Conservation (phyloP, 352 stramenopile genomes). For the Globisporangium ultimum region DNA sequence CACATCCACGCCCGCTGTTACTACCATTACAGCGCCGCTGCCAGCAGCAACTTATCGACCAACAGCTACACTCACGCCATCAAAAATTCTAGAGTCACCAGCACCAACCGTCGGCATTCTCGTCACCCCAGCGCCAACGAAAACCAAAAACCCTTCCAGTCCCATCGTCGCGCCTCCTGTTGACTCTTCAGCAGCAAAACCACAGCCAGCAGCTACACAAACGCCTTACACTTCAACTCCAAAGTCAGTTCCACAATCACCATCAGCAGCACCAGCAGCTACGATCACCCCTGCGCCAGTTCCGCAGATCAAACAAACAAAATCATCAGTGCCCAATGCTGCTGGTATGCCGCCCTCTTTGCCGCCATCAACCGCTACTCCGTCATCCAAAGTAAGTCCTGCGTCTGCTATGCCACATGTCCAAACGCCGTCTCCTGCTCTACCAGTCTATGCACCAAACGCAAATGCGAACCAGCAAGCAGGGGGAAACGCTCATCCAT, state of each 20-base stretch:
- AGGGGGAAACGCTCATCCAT: too few relatives aligned
- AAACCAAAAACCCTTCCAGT: neutral
- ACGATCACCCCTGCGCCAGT: neutral
- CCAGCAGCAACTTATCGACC: too few relatives aligned
- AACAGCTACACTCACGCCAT: too few relatives aligned
- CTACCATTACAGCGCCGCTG: too few relatives aligned
- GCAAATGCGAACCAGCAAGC: too few relatives aligned
- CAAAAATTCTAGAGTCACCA: neutral
- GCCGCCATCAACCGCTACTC: too few relatives aligned
- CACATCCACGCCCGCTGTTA: too few relatives aligned
- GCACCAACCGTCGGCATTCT: neutral
- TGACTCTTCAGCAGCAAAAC: neutral
- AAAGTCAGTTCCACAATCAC: neutral
- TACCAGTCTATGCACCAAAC: neutral
- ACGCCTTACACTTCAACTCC: neutral
- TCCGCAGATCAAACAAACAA: too few relatives aligned
- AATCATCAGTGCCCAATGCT: neutral
- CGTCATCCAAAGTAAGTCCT: too few relatives aligned
- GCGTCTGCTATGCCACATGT: too few relatives aligned
- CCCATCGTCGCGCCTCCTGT: neutral
- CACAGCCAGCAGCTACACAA: neutral
- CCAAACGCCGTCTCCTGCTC: neutral
- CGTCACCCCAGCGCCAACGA: neutral
- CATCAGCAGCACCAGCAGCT: neutral
- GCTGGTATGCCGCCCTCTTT: too few relatives aligned